A percentile compares a stretch with the other conserved stretches of the same genome.
Conservation (phyloP, 495 filamentous ascomycete species). For the Trichocladium antarcticum region DNA sequence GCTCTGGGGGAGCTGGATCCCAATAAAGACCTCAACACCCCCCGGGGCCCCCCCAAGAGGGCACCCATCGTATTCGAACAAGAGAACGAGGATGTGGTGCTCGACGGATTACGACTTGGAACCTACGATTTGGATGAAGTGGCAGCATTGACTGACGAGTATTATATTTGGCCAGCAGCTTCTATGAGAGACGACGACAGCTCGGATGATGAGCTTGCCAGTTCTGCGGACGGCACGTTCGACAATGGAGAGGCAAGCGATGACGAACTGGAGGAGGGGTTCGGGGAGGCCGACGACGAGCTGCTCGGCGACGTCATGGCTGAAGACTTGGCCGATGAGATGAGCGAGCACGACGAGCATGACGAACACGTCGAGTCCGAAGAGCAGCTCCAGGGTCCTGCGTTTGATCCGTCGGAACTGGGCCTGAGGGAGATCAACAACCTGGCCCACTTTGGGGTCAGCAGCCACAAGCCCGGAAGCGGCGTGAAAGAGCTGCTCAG, state of each 20-base stretch:
- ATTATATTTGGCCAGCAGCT: slow-evolving; percentile 1
- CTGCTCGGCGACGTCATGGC: slow-evolving; percentile 18
- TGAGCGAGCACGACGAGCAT: slow-evolving; percentile 15
- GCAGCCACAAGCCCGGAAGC: slow-evolving; percentile 81
- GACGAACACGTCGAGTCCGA: slow-evolving; percentile 22
- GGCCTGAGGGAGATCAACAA: slow-evolving; percentile 86
- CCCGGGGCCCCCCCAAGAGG: slow-evolving; percentile 8
- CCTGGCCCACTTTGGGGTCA: slow-evolving; percentile 86
- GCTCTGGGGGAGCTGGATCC: slow-evolving; percentile 15
- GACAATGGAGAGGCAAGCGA: slow-evolving; percentile 3
- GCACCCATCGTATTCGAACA: slow-evolving; percentile 17
- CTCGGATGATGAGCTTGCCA: slow-evolving; percentile 12
- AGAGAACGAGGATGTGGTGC: slow-evolving; percentile 17
- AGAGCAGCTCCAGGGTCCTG: slow-evolving; percentile 14
- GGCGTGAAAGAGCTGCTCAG: slow-evolving; percentile 74
- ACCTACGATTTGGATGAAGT: slow-evolving; percentile 18
- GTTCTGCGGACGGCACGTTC: neutral
- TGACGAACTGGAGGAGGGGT: slow-evolving; percentile 4
- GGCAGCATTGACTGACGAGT: slow-evolving; percentile 19
- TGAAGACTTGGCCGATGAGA: slow-evolving; percentile 15
- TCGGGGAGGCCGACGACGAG: slow-evolving; percentile 14
- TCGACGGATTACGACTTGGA: slow-evolving; percentile 12
- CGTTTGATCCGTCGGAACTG: slow-evolving; percentile 35
- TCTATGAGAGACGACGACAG: slow-evolving; percentile 4
- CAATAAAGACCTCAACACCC: slow-evolving; percentile 13